phyloP scores from a whole-genome alignment of 352 stramenopile species.

The Phytopythium kandeliae region DNA sequence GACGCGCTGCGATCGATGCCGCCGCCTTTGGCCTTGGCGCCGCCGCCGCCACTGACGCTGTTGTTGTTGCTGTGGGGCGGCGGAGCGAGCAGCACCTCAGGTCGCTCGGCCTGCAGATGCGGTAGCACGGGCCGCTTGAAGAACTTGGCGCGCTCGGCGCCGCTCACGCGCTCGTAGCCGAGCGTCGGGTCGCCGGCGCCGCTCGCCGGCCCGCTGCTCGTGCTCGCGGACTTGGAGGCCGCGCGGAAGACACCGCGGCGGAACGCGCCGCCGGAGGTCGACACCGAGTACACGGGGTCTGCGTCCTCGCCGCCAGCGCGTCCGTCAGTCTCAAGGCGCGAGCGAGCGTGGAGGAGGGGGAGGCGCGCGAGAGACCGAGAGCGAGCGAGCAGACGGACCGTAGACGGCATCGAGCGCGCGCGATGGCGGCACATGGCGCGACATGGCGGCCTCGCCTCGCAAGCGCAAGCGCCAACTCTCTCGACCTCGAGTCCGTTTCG shows the following conservation, averaged over 20 bases:
- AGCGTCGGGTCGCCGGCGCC: slow-evolving; percentile 13
- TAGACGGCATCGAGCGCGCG: slow-evolving; percentile 77
- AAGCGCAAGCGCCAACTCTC: too few species aligned
- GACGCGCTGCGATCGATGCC: neutral
- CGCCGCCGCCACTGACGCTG: neutral
- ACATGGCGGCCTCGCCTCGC: slow-evolving; percentile 42
- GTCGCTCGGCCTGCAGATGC: slow-evolving; percentile 79
- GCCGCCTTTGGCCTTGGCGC: neutral
- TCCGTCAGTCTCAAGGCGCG: too few species aligned
- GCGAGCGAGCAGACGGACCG: slow-evolving; percentile 21
- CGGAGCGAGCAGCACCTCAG: slow-evolving; percentile 84
- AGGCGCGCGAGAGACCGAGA: too few species aligned
- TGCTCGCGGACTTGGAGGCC: slow-evolving; percentile 19
- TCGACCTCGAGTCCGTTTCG: slow-evolving; percentile 5
- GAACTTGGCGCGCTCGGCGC: slow-evolving; percentile 83
- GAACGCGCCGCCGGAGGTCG: slow-evolving; percentile 53
- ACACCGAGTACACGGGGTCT: slow-evolving; percentile 79
- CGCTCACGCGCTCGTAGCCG: slow-evolving; percentile 50
- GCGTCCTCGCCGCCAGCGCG: too few species aligned
- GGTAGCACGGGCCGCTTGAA: slow-evolving; percentile 87
- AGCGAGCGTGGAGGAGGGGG: too few species aligned
- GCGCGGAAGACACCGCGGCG: slow-evolving; percentile 53
- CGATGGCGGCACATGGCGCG: slow-evolving; percentile 34
- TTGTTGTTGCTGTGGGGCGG: slow-evolving; percentile 4
- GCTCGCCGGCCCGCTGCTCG: slow-evolving; percentile 15